Percentiles rank a stretch among this genome's conserved stretches.
Evolutionary conservation across 129 eudicot species (phyloP).

Genomic region (Chrysanthemum lavandulifolium): DNA sequence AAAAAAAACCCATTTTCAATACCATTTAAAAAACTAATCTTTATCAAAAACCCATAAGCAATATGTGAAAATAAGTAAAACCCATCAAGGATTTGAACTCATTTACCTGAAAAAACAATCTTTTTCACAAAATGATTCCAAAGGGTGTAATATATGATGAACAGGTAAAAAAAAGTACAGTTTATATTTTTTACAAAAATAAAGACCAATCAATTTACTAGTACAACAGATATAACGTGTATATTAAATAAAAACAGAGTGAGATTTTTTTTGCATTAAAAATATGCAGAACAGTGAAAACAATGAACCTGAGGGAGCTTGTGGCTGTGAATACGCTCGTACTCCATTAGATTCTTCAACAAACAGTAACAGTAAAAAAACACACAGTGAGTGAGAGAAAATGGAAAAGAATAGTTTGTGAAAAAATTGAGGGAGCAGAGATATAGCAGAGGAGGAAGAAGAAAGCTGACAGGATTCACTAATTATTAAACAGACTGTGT

Average conservation of each 20-base stretch:
- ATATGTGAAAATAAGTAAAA: conserved; percentile 1
- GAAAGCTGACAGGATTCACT: conserved; percentile 35
- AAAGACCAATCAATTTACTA: conserved; percentile 13
- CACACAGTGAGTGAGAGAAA: conserved; percentile 19
- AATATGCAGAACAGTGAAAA: not conserved
- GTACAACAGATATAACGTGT: conserved; percentile 6
- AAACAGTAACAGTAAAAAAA: not conserved
- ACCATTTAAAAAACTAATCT: not conserved
- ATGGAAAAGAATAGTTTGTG: not conserved
- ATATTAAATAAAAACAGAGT: not conserved
- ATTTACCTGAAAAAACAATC: not conserved
- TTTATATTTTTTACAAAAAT: not conserved
- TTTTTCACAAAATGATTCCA: not conserved
- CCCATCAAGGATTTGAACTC: not conserved
- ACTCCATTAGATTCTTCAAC: conserved; percentile 67
- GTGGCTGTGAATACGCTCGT: conserved; percentile 86
- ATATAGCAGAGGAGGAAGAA: not conserved
- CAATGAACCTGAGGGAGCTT: conserved; percentile 55
- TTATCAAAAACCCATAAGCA: not conserved
- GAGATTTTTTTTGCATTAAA: too few species aligned
- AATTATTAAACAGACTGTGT: conserved; percentile 6
- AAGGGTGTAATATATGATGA: conserved; percentile 1
- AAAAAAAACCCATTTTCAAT: too few species aligned
- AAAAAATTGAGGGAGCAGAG: too few species aligned
- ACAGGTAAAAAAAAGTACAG: not conserved